Evolutionary conservation across 176 grass and related monocot genomes (phyloP), one percentile per base, ranked within the genome.

Genomic region (Carex kokanica): DNA sequence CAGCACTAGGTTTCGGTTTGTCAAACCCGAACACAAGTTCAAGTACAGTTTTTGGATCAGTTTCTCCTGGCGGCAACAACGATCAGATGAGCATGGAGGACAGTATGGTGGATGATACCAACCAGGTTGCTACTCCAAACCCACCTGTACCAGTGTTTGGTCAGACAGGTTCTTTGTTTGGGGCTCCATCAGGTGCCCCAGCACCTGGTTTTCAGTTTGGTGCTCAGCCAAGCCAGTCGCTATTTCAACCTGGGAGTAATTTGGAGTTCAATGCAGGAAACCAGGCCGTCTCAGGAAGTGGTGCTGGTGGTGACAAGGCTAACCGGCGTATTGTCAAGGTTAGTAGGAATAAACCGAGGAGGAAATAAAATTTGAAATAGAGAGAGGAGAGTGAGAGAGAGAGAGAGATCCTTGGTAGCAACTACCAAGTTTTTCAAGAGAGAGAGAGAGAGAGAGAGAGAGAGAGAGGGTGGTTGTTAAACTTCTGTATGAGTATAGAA

Each of bases 21-120:
- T 67, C 80, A 82, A 64, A 63, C 13, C 23, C 80, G 6, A 49
- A 25, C 40, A 21, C 80, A 6, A 82, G 67, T 67, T 18, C 80
- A 51, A 65, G 60, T 82, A 67, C 80, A 64, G 60, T 16, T 60
- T 81, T 81, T 16, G 78, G 78, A 54, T 16, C 38, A 43, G 24
- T 63, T 13, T 41, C 55, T 25, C 29, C 80, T 51, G 59, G 80
- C 1, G 27, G n/a, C 32, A 82, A 67, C 61, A 82, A 82, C 21
- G 80, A 82, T 54, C 80, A 82, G 20, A 82, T 82, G 80, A 82
- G 80, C 60, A 82, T 82, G 80, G 80, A 82, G 40, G 80, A 82
- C 49, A 82, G 80, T 64, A 82, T 82, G 80, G 80, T 82, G 61
- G 80, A 82, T 82, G 56, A 27, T 60, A 81, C 27, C 57, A 81